phyloP scores from a whole-genome alignment of 1,284 basidiomycete genomes.

The Rhodotorula sp. region DNA sequence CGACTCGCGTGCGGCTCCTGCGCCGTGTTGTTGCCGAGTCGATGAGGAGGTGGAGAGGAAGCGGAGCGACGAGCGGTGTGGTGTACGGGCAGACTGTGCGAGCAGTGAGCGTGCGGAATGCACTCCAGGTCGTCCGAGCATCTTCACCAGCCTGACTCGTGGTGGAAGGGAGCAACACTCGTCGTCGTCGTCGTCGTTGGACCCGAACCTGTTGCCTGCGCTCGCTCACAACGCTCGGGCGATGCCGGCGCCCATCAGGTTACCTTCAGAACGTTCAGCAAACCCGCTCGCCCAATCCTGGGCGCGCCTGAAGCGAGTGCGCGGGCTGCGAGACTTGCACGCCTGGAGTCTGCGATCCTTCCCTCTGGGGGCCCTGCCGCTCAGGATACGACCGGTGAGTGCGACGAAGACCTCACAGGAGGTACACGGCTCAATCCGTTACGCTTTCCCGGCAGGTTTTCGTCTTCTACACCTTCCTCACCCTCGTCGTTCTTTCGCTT shows the following conservation, averaged over 20 bases:
- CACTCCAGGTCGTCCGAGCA: too few species aligned
- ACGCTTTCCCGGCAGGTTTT: constrained; percentile 7
- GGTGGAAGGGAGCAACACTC: neutral
- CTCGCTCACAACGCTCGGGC: neutral
- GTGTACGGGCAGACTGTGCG: neutral
- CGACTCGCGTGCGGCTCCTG: neutral
- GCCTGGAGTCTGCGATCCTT: neutral
- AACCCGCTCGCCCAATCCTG: neutral
- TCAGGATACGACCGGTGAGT: constrained; percentile 14
- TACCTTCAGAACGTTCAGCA: neutral
- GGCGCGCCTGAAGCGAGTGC: neutral
- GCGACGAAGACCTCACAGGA: too few species aligned
- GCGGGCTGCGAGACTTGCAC: neutral
- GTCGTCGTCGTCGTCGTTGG: neutral
- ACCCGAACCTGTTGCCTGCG: neutral
- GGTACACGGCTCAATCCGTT: neutral
- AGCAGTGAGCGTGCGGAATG: neutral
- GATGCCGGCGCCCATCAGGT: constrained; percentile 20
- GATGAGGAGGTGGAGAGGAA: neutral
- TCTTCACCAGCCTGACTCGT: too few species aligned
- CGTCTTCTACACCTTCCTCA: constrained; percentile 18
- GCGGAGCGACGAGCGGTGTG: neutral
- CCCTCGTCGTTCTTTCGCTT: constrained; percentile 31
- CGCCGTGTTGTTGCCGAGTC: neutral
- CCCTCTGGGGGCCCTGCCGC: constrained; percentile 1